phyloP scores from a whole-genome alignment of 495 filamentous ascomycete genomes.

The Aspergillus funiculosus region DNA sequence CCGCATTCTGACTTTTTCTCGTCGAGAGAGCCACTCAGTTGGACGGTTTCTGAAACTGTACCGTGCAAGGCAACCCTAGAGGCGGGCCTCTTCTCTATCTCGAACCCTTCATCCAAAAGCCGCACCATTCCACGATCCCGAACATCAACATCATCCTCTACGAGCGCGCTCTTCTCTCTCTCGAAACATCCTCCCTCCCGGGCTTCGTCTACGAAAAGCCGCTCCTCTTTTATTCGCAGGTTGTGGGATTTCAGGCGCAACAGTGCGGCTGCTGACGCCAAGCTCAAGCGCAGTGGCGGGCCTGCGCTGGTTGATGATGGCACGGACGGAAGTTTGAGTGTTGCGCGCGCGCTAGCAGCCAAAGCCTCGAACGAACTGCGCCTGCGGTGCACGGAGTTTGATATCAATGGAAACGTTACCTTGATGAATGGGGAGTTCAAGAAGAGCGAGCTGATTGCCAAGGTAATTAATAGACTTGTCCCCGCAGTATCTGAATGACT shows the following conservation, averaged over 20 bases:
- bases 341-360: conserved; percentile 56
- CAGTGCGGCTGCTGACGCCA: conserved; percentile 24
- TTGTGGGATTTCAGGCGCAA: conserved; percentile 46
- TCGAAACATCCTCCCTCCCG: conserved; percentile 19
- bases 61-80: conserved; percentile 14
- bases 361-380: conserved; percentile 75
- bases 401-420: conserved; percentile 89
- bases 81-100: conserved; percentile 3
- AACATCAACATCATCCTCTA: not conserved
- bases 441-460: conserved; percentile 93
- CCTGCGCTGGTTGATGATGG: conserved; percentile 35
- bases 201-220: conserved; percentile 38
- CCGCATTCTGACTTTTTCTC: conserved; percentile 7
- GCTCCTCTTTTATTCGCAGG: conserved; percentile 51
- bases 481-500: too few species aligned
- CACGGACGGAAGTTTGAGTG: conserved; percentile 36
- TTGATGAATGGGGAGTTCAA: conserved; percentile 93
- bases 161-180: not conserved
- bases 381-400: conserved; percentile 90
- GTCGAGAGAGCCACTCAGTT: conserved; percentile 21
- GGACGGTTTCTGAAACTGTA: conserved; percentile 18
- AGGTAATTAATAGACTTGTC: conserved; percentile 55
- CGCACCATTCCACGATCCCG: conserved; percentile 14
- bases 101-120: conserved; percentile 3
- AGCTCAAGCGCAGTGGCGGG: conserved; percentile 15